Conservation (phyloP, 2,329 filamentous ascomycete species). For the Colletotrichum godetiae region DNA sequence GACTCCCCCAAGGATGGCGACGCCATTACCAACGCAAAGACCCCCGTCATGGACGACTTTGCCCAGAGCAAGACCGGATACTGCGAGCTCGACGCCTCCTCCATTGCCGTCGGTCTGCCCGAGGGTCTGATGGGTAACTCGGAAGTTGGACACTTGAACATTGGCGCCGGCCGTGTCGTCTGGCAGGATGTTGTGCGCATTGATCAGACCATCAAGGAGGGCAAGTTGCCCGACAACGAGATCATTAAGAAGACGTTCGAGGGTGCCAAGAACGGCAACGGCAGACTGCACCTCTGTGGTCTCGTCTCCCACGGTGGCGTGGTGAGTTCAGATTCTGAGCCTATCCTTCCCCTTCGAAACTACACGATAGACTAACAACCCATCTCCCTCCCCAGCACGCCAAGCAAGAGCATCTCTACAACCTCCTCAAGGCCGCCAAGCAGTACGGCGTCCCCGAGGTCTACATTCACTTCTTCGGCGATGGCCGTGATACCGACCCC, state of each 20-base stretch:
- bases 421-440: constrained; percentile 90
- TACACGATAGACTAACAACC: background rate
- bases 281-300: constrained; percentile 90
- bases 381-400: constrained; percentile 69
- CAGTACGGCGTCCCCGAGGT: constrained; percentile 88
- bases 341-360: no score
- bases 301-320: constrained; percentile 96
- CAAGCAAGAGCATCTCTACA: constrained; percentile 93
- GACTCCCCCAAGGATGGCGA: constrained; percentile 89
- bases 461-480: constrained; percentile 99
- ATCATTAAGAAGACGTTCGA: constrained; percentile 83
- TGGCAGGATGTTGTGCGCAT: constrained; percentile 99
- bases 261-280: constrained; percentile 86
- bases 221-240: constrained; percentile 79
- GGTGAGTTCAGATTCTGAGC: constrained; percentile 54
- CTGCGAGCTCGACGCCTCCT: constrained; percentile 94
- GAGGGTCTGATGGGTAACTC: constrained; percentile 99
- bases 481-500: constrained; percentile 97
- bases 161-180: constrained; percentile 95
- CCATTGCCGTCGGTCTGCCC: constrained; percentile 92
- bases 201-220: constrained; percentile 90
- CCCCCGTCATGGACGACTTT: constrained; percentile 94
- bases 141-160: constrained; percentile 98
- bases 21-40: constrained; percentile 93
- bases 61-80: constrained; percentile 85